These are phyloP conservation scores for Coix lacrymajobi DNA, from an alignment of 176 grass and related monocot species.

Conservation along the genomic window DNA sequence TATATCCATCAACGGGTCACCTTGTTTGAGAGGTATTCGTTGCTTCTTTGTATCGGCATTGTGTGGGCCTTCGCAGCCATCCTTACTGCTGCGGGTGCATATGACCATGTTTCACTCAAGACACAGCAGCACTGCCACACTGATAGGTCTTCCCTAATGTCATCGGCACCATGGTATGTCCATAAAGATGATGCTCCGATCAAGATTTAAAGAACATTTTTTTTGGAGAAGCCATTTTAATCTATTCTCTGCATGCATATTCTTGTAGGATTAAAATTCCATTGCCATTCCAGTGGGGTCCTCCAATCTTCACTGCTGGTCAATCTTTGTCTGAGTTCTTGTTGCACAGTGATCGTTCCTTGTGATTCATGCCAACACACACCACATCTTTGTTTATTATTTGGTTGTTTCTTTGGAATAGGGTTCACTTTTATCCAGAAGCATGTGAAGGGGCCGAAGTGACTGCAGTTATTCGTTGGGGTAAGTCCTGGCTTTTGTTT, in stretches of 20 bases:
- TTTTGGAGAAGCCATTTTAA: slow-evolving; percentile 7
- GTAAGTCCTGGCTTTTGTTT: too few species aligned
- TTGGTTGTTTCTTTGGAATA: too few species aligned
- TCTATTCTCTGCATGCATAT: slow-evolving; percentile 20
- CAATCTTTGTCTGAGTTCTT: too few species aligned
- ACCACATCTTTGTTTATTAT: too few species aligned
- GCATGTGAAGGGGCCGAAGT: too few species aligned
- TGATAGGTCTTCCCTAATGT: slow-evolving; percentile 73
- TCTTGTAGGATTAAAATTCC: slow-evolving; percentile 82
- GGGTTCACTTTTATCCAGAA: too few species aligned
- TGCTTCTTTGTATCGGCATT: slow-evolving; percentile 73
- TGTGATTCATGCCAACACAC: too few species aligned
- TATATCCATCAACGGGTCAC: slow-evolving; percentile 30
- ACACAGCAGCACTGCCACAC: slow-evolving; percentile 80
- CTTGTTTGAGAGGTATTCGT: slow-evolving; percentile 74
- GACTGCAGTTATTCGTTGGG: too few species aligned
- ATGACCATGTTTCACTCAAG: slow-evolving; percentile 74
- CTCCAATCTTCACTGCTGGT: slow-evolving; percentile 81
- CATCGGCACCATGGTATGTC: slow-evolving; percentile 84
- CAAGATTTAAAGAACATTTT: background rate
- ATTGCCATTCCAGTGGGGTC: slow-evolving; percentile 93
- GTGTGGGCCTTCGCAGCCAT: slow-evolving; percentile 92
- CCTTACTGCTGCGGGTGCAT: slow-evolving; percentile 88
- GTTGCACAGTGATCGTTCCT: too few species aligned
- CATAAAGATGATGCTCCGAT: background rate